Base-by-base conservation (phyloP, 257 asterid genomes). In the Ajuga chamaepitys region DNA sequence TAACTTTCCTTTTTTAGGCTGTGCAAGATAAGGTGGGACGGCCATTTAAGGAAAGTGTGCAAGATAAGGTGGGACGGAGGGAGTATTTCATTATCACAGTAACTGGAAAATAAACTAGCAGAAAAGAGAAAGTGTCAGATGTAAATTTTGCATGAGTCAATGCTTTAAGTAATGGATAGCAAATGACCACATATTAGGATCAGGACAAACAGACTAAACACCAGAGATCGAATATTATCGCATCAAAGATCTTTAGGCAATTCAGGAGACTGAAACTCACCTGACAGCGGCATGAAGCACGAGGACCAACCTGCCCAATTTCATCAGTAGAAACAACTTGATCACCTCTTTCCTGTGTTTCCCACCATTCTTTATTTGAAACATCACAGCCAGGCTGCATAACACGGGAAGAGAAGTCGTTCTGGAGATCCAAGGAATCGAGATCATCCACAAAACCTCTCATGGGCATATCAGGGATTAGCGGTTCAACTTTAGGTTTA, bases 241-340 rank as follows among this genome's bases (percentile, higher is more conserved):
- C 48, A 25, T 45, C 24, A 63, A 66, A 54, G 24, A 55, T 44
- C 40, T 50, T 28, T 22, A 48, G 34, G 50, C 56, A 16, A 41
- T 50, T 41, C 18, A 64, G 30, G 67, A 66, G 72, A 40, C 30
- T 71, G 41, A 37, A 61, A 20, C 78, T 82, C 74, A 92, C 98
- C 97, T 92, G 98, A 73, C 95, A 87, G 64, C 86, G 85, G 81
- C 98, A 92, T 14, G 89, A 60, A 62, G 86, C 95, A 63, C 96
- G 86, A 48, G 97, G 97, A 54, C 98, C 98, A 17, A 87, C 96
- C 77, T 92, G 96, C 65, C 95, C 95, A 72, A 81, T 81, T 87
- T 92, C 98, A 79, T 81, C 93, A 42, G 86, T 74, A 44, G 86
- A 75, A 74, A 85, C 88, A 83, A 88, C 89, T 68, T 79, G 93